A percentile compares a stretch with the other conserved stretches of the same genome.
These are phyloP conservation scores for Pythium dissimile DNA, from an alignment of 352 stramenopile genomes.

Conservation along the genomic window DNA sequence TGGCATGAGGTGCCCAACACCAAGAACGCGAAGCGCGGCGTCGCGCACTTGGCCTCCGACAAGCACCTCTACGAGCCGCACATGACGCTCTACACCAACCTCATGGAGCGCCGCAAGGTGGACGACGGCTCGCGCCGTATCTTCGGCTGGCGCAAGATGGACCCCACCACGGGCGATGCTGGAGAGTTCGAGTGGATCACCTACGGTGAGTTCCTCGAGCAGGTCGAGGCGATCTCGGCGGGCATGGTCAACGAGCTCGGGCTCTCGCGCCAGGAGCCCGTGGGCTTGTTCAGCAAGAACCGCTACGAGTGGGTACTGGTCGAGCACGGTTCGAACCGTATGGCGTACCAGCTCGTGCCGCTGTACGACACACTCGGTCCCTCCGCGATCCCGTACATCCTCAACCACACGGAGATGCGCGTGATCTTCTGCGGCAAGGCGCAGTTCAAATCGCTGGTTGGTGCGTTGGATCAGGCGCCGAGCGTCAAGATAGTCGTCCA, in stretches of 20 bases:
- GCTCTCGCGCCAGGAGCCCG: slow-evolving; percentile 38
- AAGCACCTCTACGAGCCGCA: slow-evolving; percentile 30
- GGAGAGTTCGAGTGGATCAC: slow-evolving; percentile 59
- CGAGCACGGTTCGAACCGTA: slow-evolving; percentile 62
- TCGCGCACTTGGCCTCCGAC: slow-evolving; percentile 14
- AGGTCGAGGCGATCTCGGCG: slow-evolving; percentile 36
- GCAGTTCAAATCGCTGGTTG: slow-evolving; percentile 58
- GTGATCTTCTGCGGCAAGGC: slow-evolving; percentile 61
- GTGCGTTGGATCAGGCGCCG: slow-evolving; percentile 37
- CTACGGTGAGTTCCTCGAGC: slow-evolving; percentile 47
- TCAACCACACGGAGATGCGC: slow-evolving; percentile 74
- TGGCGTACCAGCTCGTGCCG: slow-evolving; percentile 66
- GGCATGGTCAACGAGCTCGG: slow-evolving; percentile 36
- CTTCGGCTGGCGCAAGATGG: slow-evolving; percentile 51
- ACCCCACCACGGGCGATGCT: slow-evolving; percentile 29
- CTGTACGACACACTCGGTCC: slow-evolving; percentile 85
- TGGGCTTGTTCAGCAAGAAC: slow-evolving; percentile 76
- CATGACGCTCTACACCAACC: slow-evolving; percentile 53
- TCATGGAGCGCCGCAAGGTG: slow-evolving; percentile 34
- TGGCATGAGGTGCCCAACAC: slow-evolving; percentile 24
- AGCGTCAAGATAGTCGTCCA: slow-evolving; percentile 52
- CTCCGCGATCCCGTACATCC: slow-evolving; percentile 62
- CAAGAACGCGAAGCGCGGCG: slow-evolving; percentile 10
- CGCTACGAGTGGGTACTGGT: slow-evolving; percentile 65
- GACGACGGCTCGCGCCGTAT: slow-evolving; percentile 51